Percentiles rank a stretch among this genome's conserved stretches.
These are phyloP conservation scores for Fennellomyces sp. DNA, from an alignment of 371 early-diverging fungal species.

Conservation along the genomic window DNA sequence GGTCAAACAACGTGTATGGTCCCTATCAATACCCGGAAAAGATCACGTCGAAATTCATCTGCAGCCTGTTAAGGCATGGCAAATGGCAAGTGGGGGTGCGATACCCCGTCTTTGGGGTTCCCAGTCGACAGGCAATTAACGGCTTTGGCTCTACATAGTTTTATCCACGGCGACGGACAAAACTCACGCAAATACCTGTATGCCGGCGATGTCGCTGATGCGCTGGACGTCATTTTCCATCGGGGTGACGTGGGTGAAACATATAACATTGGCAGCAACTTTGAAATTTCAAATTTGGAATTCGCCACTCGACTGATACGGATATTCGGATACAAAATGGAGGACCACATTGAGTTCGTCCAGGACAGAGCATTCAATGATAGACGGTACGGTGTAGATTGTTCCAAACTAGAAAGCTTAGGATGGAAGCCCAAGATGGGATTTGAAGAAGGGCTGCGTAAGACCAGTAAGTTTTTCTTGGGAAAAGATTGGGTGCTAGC, in stretches of 20 bases:
- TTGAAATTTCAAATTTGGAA: conserved; percentile 76
- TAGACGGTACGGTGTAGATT: conserved; percentile 79
- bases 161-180: conserved; percentile 81
- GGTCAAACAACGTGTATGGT: conserved; percentile 88
- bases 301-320: conserved; percentile 68
- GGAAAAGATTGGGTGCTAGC: neutral
- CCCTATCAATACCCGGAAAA: conserved; percentile 91
- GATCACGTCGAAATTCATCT: conserved; percentile 87
- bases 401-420: conserved; percentile 62
- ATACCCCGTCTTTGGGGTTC: neutral
- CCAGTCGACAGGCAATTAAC: neutral
- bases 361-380: conserved; percentile 86
- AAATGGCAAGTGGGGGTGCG: conserved; percentile 52
- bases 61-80: conserved; percentile 61
- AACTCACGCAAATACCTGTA: conserved; percentile 83
- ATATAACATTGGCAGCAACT: conserved; percentile 84
- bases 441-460: conserved; percentile 71
- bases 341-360: conserved; percentile 67
- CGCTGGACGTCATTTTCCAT: conserved; percentile 74
- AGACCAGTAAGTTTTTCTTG: conserved; percentile 64
- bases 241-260: conserved; percentile 68
- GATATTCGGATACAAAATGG: conserved; percentile 48
- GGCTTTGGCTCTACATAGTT: conserved; percentile 31
- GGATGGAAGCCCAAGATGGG: conserved; percentile 75
- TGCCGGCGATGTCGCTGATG: conserved; percentile 78